phyloP scores from a whole-genome alignment of 208 protist species.

The Leishmania gerbilli region DNA sequence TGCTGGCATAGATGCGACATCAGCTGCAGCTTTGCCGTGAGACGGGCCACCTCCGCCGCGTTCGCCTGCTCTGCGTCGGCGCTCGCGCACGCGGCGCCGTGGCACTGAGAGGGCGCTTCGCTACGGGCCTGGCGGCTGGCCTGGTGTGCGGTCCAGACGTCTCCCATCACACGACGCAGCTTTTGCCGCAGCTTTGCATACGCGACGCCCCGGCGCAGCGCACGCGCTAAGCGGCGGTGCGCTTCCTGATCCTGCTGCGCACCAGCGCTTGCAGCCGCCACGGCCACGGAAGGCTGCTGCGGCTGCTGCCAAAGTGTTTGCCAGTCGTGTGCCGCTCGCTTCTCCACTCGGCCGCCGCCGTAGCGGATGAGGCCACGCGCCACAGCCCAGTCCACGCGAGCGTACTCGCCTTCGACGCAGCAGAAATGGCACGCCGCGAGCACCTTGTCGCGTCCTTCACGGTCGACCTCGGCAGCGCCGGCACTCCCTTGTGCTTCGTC shows the following conservation, averaged over 20 bases:
- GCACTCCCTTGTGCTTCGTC: background rate
- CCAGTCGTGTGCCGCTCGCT: constrained; percentile 60
- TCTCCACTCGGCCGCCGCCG: constrained; percentile 56
- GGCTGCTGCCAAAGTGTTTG: constrained; percentile 17
- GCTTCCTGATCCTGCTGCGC: background rate
- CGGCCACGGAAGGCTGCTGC: background rate
- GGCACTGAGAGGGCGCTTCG: background rate
- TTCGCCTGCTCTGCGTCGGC: background rate
- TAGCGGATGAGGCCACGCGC: constrained; percentile 72
- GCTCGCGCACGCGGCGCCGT: background rate
- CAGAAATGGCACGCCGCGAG: constrained; percentile 40
- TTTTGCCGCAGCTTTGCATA: constrained; percentile 28
- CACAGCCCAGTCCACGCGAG: constrained; percentile 59
- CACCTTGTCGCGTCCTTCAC: background rate
- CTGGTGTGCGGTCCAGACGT: background rate
- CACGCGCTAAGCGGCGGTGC: background rate
- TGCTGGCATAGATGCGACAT: constrained; percentile 27
- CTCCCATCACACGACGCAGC: background rate
- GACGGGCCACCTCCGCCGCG: background rate
- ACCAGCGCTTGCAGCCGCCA: background rate
- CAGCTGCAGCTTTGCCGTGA: constrained; percentile 11
- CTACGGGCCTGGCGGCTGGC: background rate
- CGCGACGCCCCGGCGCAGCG: constrained; percentile 23
- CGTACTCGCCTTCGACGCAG: constrained; percentile 73
- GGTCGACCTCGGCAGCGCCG: background rate